Base-by-base conservation (phyloP, 2,329 filamentous ascomycete genomes). In the Sphaerulina populicola region DNA sequence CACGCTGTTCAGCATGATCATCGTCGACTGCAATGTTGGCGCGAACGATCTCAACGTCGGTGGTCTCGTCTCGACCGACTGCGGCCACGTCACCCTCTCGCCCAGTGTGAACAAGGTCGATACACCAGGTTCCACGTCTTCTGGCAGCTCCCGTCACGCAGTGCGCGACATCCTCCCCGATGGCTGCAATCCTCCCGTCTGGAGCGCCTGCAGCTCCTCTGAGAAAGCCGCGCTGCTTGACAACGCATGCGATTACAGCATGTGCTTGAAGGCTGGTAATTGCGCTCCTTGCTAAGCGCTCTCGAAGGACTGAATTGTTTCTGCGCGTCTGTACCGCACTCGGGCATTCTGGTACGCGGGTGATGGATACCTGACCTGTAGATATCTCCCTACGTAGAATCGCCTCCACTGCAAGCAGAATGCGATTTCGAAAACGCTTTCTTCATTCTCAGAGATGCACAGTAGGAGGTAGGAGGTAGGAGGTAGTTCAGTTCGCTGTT, bases 261-360 rank as follows among this genome's bases (percentile, higher is more conserved):
- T 31, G 9, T 54, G 52, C 33, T 29, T 54, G 37, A 48, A 39
- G 43, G 47, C 47, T 18, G 52, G 52, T 31, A 51, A 51, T 21
- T 54, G 52, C 39, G 12, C 18, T 29, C 15, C 43, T 27, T 51
- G 49, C 47, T 50, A 21, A 37, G 33, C 11, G 47, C 12, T n/a
- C 12, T 2, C 12, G 31, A 35, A 35, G 31, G 10, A n/a, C 31
- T 11, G 30, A 35, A 6, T 27, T n/a, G n/a, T n/a, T n/a, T n/a
- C n/a, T n/a, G n/a, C n/a, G n/a, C n/a, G n/a, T n/a, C n/a, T n/a
- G n/a, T n/a, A n/a, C n/a, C n/a, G n/a, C n/a, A n/a, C n/a, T n/a
- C n/a, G n/a, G n/a, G n/a, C n/a, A n/a, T n/a, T n/a, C n/a, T n/a
- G n/a, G n/a, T n/a, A n/a, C n/a, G n/a, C n/a, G n/a, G n/a, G n/a